Evolutionary conservation across 2,329 filamentous ascomycete species (phyloP).

Genomic region (Fusarium fracticaudum): DNA sequence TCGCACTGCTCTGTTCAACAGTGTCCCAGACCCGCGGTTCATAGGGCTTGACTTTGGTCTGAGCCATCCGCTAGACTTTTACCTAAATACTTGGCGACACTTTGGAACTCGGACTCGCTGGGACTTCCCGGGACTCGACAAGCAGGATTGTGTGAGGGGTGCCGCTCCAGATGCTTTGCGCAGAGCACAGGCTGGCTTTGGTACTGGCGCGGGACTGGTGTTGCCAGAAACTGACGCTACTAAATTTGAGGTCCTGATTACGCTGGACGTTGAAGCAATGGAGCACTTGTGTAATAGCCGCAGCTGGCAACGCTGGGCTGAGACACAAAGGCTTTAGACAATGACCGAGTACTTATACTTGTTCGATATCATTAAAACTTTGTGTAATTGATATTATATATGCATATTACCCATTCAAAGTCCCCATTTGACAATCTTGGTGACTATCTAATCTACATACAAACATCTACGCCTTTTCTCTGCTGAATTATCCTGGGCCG

Average conservation of each 20-base stretch:
- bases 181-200: not conserved
- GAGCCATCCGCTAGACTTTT: not conserved
- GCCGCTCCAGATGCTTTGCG: not conserved
- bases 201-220: not conserved
- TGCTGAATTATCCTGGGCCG: not conserved
- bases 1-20: not conserved
- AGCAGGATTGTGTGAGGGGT: fast-evolving
- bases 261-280: not conserved
- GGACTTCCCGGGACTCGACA: fast-evolving
- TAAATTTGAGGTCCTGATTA: not conserved
- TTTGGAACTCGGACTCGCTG: not conserved
- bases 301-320: not conserved
- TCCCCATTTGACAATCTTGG: too few relatives aligned
- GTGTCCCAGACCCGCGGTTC: fast-evolving
- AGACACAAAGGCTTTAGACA: fast-evolving
- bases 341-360: not conserved
- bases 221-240: not conserved
- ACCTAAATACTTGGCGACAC: not conserved
- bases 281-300: fast-evolving
- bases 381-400: fast-evolving
- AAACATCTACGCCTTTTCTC: fast-evolving
- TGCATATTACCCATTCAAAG: fast-evolving
- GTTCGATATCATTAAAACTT: fast-evolving
- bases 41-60: not conserved
- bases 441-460: fast-evolving